Percentiles rank a stretch among this genome's conserved stretches.
These are phyloP conservation scores for Colletotrichum sp. DNA, from an alignment of 2,329 filamentous ascomycete genomes.

Conservation along the genomic window DNA sequence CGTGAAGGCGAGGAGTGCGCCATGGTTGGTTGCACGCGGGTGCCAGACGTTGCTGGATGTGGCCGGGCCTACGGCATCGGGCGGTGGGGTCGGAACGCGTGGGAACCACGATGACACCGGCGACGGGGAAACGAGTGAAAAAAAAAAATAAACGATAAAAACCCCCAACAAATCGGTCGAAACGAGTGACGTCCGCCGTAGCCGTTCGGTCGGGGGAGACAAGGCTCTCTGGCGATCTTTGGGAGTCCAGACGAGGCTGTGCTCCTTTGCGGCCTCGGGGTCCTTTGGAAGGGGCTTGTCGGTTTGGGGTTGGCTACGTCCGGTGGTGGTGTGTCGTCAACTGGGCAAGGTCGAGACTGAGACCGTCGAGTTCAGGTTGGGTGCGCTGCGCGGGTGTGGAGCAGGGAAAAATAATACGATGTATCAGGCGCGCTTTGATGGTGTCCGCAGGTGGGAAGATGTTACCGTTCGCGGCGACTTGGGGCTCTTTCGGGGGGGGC, in stretches of 20 bases:
- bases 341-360: background rate
- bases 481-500: conserved; percentile 3
- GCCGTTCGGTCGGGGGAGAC: background rate
- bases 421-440: conserved; percentile 19
- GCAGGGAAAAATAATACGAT: conserved; percentile 17
- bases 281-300: background rate
- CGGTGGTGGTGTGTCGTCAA: background rate
- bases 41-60: conserved; percentile 1
- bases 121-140: background rate
- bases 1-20: conserved; percentile 47
- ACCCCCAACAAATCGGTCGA: background rate
- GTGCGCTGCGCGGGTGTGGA: conserved; percentile 12
- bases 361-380: background rate
- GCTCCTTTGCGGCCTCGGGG: background rate
- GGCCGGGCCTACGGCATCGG: conserved; percentile 14
- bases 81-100: conserved; percentile 9
- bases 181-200: conserved; percentile 1
- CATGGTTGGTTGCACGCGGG: conserved; percentile 35
- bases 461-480: conserved; percentile 13
- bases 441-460: conserved; percentile 9
- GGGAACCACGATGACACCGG: conserved; percentile 6
- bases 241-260: conserved; percentile 16
- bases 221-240: conserved; percentile 2
- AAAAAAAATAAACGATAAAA: background rate
- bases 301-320: background rate